Evolutionary conservation across 257 asterid species (phyloP), one percentile per base, ranked within the genome.

Genomic region (Fraxinus quadrangulata): DNA sequence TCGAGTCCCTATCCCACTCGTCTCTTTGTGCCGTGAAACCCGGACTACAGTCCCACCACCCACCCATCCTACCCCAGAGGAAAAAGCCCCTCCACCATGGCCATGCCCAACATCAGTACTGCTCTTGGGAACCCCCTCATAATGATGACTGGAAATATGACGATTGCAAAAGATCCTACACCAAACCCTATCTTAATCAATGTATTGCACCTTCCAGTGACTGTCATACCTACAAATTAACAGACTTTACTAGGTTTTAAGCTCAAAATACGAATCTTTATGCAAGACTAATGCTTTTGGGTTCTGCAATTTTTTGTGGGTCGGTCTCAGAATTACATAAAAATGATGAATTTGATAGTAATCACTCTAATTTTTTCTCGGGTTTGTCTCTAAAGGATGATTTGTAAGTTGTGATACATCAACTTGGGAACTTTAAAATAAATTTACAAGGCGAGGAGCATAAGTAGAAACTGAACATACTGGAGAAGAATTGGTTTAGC

Each of bases 11-110:
- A 83, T 92, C 98, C 80, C 17, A 30, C 85, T 92, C 94, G 97
- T 86, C 92, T 87, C 92, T 88, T 86, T 89, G 79, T 88, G 89
- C 96, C 98, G 96, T 78, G 83, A 90, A 93, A 86, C 87, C 92
- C 98, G 97, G 95, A 89, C 96, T 89, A 86, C 84, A 93, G 97
- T 84, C 96, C 84, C 91, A 82, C 82, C 28, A 40, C 72, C n/a
- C 40, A 37, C 40, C 11, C 40, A 37, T 1, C 40, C 0, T 23
- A 36, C 47, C 30, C 42, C 74, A 51, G 47, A 11, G 3, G 11
- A 40, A 39, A 40, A 40, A 10, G 47, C 14, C 47, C 14, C 39
- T 40, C 16, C 47, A 40, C 47, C 47, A 40, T 10, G 16, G 14
- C 47, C 47, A 40, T 40, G 47, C 47, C 47, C 47, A 40, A 11